Evolutionary conservation across 192 early-diverging fungal species (phyloP).

Genomic region (Lunasporangiospora selenospora): DNA sequence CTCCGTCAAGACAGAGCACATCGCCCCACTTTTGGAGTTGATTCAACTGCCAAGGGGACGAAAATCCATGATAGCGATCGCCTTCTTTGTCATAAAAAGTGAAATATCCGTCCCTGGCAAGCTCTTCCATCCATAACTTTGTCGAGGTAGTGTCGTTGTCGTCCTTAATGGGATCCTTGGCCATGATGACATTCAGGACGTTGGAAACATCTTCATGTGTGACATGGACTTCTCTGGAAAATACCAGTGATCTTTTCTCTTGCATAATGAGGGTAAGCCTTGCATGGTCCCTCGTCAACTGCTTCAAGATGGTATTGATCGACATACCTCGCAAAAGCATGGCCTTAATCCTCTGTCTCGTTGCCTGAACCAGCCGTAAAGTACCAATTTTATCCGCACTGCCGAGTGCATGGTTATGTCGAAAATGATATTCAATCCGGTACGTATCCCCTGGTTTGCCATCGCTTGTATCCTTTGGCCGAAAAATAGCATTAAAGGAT

Average conservation of each 20-base stretch:
- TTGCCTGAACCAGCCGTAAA: too few species aligned
- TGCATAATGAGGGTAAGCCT: too few species aligned
- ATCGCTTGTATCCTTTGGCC: background rate
- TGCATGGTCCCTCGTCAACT: too few species aligned
- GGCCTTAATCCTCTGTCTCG: too few species aligned
- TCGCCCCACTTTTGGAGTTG: constrained; percentile 13
- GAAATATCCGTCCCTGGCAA: background rate
- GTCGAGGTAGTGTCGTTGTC: background rate
- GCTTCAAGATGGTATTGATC: too few species aligned
- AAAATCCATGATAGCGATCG: constrained; percentile 2
- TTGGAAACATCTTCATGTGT: background rate
- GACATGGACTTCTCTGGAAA: background rate
- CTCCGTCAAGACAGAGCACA: constrained; percentile 15
- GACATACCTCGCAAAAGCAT: too few species aligned
- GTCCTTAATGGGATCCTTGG: background rate
- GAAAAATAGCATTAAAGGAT: constrained; percentile 14
- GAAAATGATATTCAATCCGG: constrained; percentile 7
- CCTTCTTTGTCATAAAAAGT: background rate
- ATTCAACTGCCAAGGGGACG: constrained; percentile 14
- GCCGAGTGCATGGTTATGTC: constrained; percentile 6
- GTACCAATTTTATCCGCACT: too few species aligned
- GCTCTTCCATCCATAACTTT: background rate
- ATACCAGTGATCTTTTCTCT: too few species aligned
- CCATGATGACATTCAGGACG: background rate
- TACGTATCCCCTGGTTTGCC: constrained; percentile 2